Evolutionary conservation across 1,284 basidiomycete genomes (phyloP).

Genomic region (Fomitopsis palustris): DNA sequence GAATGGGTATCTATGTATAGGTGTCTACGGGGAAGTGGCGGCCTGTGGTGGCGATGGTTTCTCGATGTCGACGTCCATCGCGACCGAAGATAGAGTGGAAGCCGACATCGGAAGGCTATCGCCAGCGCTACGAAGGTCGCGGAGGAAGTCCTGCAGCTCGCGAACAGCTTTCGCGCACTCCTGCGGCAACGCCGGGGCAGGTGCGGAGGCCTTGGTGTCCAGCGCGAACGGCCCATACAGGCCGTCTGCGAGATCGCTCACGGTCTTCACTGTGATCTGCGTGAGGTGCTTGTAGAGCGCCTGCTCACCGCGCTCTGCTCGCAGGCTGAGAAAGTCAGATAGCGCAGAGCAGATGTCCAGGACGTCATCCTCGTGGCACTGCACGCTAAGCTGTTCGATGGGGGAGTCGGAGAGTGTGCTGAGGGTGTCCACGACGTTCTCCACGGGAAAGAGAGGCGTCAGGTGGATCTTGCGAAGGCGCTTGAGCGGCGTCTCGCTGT

Average conservation of each 20-base stretch:
- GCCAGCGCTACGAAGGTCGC: constrained; percentile 27
- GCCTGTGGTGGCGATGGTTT: background rate
- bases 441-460: constrained; percentile 58
- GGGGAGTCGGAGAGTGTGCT: constrained; percentile 57
- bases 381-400: constrained; percentile 52
- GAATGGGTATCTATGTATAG: background rate
- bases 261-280: constrained; percentile 26
- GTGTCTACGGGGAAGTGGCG: background rate
- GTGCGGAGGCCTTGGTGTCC: constrained; percentile 8
- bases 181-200: constrained; percentile 14
- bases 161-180: constrained; percentile 27
- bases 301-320: constrained; percentile 41
- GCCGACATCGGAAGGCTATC: constrained; percentile 6
- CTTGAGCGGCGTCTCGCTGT: constrained; percentile 45
- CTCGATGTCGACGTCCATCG: background rate
- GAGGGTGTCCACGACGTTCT: constrained; percentile 56
- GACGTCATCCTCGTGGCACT: constrained; percentile 59
- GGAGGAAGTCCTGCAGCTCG: constrained; percentile 30
- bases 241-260: constrained; percentile 26
- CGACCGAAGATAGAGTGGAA: background rate
- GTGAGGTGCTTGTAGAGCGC: constrained; percentile 29
- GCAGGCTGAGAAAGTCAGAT: constrained; percentile 50
- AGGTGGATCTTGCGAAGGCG: constrained; percentile 54
- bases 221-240: constrained; percentile 16
- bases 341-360: constrained; percentile 53